Percentiles rank a stretch among this genome's conserved stretches.
These are phyloP conservation scores for Bacterosira constricta DNA, from an alignment of 108 stramenopile genomes.

Conservation along the genomic window DNA sequence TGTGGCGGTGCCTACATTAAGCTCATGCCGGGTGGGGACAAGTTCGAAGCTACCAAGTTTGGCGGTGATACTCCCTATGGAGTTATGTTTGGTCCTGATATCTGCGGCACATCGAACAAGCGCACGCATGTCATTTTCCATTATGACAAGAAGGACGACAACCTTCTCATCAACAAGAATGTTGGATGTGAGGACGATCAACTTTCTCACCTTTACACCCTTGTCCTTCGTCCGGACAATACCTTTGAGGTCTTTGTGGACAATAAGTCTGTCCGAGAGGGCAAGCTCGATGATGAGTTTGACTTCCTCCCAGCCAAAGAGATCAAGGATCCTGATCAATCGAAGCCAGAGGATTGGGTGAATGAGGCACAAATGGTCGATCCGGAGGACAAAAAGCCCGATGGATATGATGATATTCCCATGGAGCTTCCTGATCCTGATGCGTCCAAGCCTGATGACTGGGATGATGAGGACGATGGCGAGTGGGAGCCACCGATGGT, in stretches of 20 bases:
- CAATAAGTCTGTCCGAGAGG: constrained; percentile 91
- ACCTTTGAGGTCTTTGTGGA: constrained; percentile 98
- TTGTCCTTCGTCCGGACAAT: constrained; percentile 93
- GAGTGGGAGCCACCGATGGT: constrained; percentile 97
- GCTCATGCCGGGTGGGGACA: constrained; percentile 80
- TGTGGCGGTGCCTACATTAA: constrained; percentile 99
- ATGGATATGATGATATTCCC: constrained; percentile 95
- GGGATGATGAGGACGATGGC: constrained; percentile 99
- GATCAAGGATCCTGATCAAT: constrained; percentile 96
- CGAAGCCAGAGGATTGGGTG: constrained; percentile 98
- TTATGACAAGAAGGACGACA: constrained; percentile 91
- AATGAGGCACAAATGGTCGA: constrained; percentile 94
- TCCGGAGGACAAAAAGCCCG: constrained; percentile 96
- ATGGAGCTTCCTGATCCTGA: constrained; percentile 93
- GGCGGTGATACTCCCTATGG: constrained; percentile 98
- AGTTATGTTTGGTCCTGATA: constrained; percentile 99
- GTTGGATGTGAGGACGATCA: constrained; percentile 87
- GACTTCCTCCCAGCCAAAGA: constrained; percentile 90
- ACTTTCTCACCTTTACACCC: constrained; percentile 96
- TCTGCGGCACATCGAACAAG: constrained; percentile 93
- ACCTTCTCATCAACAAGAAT: constrained; percentile 95
- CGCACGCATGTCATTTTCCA: constrained; percentile 98
- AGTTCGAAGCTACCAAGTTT: constrained; percentile 85
- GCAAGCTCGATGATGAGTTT: constrained; percentile 95
- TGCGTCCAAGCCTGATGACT: constrained; percentile 96